Evolutionary conservation across 2,329 filamentous ascomycete species (phyloP).

Genomic region (Camillea tinctor): DNA sequence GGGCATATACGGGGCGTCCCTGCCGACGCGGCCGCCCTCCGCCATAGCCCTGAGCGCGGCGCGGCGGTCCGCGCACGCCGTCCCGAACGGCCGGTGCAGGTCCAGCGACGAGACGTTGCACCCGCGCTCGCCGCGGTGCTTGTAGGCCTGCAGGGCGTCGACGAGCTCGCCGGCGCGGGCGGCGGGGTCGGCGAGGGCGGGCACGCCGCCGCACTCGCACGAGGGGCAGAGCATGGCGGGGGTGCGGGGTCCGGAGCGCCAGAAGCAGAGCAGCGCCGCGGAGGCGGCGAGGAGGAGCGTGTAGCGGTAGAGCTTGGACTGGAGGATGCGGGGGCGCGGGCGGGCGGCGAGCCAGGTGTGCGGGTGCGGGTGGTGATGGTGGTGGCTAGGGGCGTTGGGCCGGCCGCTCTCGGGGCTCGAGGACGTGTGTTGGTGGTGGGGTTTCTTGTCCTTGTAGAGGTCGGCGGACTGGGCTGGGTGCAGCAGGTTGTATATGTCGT

Average conservation of each 20-base stretch:
- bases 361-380: no score
- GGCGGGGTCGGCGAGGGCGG: not conserved
- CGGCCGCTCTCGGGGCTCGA: not conserved
- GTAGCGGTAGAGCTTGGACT: conserved; percentile 1
- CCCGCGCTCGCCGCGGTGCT: conserved; percentile 35
- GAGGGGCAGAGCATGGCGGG: no score
- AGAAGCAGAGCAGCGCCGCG: not conserved
- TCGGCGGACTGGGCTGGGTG: not conserved
- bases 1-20: conserved; percentile 44
- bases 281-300: not conserved
- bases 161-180: conserved; percentile 13
- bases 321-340: conserved; percentile 2
- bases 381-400: not conserved
- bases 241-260: not conserved
- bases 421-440: not conserved
- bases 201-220: not conserved
- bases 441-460: conserved; percentile 11
- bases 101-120: conserved; percentile 46
- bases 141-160: conserved; percentile 42
- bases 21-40: conserved; percentile 43
- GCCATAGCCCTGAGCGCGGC: conserved; percentile 42
- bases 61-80: conserved; percentile 34
- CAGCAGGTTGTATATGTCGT: not conserved
- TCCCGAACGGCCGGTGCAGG: conserved; percentile 36
- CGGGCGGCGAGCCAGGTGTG: not conserved